These are phyloP conservation scores for Pythium brachiatum DNA, from an alignment of 352 stramenopile genomes.

Conservation along the genomic window DNA sequence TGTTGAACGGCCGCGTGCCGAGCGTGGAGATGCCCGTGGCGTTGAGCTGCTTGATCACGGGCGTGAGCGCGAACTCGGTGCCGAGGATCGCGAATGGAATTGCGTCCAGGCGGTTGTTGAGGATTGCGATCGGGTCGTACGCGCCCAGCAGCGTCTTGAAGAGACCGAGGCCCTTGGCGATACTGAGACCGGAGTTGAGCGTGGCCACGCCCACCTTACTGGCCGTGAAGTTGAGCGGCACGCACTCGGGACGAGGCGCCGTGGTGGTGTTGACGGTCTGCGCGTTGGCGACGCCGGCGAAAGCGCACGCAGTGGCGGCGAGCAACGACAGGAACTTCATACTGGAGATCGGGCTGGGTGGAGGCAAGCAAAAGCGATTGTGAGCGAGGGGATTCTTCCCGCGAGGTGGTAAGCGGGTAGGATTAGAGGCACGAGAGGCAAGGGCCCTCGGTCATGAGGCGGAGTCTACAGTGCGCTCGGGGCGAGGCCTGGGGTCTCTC, in stretches of 20 bases:
- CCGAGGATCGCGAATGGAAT: slow-evolving; percentile 47
- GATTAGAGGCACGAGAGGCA: too few species aligned
- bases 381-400: slow-evolving; percentile 8
- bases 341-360: slow-evolving; percentile 1
- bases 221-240: slow-evolving; percentile 42
- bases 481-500: too few species aligned
- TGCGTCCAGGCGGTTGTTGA: slow-evolving; percentile 38
- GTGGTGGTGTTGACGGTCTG: slow-evolving; percentile 10
- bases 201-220: slow-evolving; percentile 41
- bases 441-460: too few species aligned
- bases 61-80: slow-evolving; percentile 45
- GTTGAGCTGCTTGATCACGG: slow-evolving; percentile 48
- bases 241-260: slow-evolving; percentile 21
- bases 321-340: slow-evolving; percentile 45
- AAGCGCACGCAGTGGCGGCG: slow-evolving; percentile 17
- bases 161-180: slow-evolving; percentile 26
- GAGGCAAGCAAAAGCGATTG: slow-evolving; percentile 8
- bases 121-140: slow-evolving; percentile 34
- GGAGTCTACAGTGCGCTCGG: too few species aligned
- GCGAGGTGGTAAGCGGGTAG: too few species aligned
- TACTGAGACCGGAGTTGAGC: slow-evolving; percentile 44
- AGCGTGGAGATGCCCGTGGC: slow-evolving; percentile 41
- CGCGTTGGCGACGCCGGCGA: slow-evolving; percentile 23
- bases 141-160: slow-evolving; percentile 26
- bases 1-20: slow-evolving; percentile 42